Conservation (phyloP, 306 rosid species). For the Trichosanthes truncata region DNA sequence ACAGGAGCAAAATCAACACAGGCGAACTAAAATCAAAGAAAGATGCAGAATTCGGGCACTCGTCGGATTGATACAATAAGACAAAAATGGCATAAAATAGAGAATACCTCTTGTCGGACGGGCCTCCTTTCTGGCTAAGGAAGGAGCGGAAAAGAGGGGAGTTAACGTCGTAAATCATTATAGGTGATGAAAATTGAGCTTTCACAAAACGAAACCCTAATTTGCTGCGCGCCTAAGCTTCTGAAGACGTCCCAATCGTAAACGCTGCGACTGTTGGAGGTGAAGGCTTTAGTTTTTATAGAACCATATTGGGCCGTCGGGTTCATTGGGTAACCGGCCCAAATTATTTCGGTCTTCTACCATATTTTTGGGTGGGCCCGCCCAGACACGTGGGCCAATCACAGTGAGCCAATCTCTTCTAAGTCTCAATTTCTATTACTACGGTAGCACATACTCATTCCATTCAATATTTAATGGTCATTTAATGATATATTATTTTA, state of each 20-base stretch:
- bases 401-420: too few species aligned
- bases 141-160: conserved; percentile 94
- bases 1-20: not conserved
- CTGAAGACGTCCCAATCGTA: not conserved
- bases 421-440: too few species aligned
- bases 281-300: not conserved
- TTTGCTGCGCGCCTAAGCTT: not conserved
- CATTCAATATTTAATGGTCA: too few species aligned
- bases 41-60: not conserved
- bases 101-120: conserved; percentile 78
- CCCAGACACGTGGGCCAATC: too few species aligned
- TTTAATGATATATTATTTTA: too few species aligned
- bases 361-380: not conserved
- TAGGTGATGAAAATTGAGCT: not conserved
- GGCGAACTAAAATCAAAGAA: not conserved
- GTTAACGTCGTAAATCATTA: conserved; percentile 95
- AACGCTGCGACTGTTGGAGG: not conserved
- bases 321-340: not conserved
- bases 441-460: too few species aligned
- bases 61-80: not conserved
- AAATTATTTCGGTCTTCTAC: not conserved
- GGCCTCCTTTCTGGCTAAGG: conserved; percentile 97
- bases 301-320: not conserved
- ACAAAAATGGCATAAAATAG: not conserved
- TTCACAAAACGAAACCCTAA: conserved; percentile 34